Evolutionary conservation across 768 basidiomycete species (phyloP).

Genomic region (Lactarius vividus): DNA sequence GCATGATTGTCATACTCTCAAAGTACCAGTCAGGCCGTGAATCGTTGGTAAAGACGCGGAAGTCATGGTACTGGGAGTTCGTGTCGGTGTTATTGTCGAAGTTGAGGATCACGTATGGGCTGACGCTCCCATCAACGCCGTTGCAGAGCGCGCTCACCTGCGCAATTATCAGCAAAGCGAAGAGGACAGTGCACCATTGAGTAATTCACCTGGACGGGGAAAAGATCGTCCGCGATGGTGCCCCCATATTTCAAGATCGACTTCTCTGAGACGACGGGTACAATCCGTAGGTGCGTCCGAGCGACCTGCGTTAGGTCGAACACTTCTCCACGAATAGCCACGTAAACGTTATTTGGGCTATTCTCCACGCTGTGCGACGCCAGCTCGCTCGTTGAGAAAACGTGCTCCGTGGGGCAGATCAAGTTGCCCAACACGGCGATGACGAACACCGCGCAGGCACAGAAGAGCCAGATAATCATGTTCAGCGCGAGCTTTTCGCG

Average conservation of each 20-base stretch:
- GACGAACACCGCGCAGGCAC: conserved; percentile 86
- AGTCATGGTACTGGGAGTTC: conserved; percentile 91
- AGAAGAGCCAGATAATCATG: conserved; percentile 93
- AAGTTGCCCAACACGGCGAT: conserved; percentile 83
- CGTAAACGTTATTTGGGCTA: conserved; percentile 73
- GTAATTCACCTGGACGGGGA: conserved; percentile 82
- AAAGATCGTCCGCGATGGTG: conserved; percentile 63
- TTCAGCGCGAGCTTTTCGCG: conserved; percentile 95
- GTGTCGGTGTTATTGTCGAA: conserved; percentile 72
- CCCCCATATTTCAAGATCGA: conserved; percentile 84
- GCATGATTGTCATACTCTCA: conserved; percentile 89
- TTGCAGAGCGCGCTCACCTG: conserved; percentile 92
- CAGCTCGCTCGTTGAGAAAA: conserved; percentile 79
- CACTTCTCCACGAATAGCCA: conserved; percentile 88
- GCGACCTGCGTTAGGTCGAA: conserved; percentile 80
- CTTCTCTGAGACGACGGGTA: conserved; percentile 74
- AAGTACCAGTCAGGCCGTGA: conserved; percentile 98
- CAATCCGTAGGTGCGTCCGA: conserved; percentile 59
- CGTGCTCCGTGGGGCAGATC: conserved; percentile 94
- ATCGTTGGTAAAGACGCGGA: conserved; percentile 85
- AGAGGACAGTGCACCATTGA: background rate
- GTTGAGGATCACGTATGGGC: conserved; percentile 70
- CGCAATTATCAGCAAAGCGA: conserved; percentile 12
- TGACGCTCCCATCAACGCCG: conserved; percentile 76
- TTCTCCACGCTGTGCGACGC: conserved; percentile 60